These are phyloP conservation scores for Podila verticillata DNA, from an alignment of 192 early-diverging fungal species.

Conservation along the genomic window DNA sequence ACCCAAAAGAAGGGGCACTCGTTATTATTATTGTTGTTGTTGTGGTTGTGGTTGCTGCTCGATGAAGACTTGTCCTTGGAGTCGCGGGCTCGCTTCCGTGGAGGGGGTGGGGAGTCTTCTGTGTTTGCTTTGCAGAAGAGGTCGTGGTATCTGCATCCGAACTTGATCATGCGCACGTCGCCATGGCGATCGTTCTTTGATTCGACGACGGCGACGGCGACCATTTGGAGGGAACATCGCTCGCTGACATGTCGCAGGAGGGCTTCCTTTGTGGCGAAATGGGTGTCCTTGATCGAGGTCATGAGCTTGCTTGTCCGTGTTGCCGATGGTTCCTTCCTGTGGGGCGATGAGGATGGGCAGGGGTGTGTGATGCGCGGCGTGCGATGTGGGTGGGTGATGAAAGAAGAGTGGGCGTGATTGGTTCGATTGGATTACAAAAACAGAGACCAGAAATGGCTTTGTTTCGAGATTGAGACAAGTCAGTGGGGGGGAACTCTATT, in stretches of 20 bases:
- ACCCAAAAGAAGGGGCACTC: not conserved
- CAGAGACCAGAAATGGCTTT: no score
- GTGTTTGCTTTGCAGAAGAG: constrained; percentile 3
- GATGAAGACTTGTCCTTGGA: not conserved
- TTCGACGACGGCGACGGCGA: not conserved
- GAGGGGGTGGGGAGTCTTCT: not conserved
- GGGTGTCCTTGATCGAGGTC: constrained; percentile 3
- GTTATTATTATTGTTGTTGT: not conserved
- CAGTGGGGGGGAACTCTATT: no score
- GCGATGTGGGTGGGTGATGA: no score
- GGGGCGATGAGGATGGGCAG: no score
- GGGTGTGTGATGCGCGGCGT: no score
- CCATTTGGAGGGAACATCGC: constrained; percentile 2
- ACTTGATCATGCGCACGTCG: constrained; percentile 2
- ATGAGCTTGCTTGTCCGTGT: not conserved
- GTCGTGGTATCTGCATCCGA: not conserved
- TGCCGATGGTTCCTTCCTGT: no score
- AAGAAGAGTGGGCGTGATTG: no score
- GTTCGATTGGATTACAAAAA: no score
- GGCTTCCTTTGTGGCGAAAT: constrained; percentile 3
- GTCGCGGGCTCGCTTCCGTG: constrained; percentile 4
- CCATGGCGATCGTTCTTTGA: constrained; percentile 5
- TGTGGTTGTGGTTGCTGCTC: not conserved
- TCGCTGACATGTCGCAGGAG: constrained; percentile 2
- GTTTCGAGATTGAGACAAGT: no score